These are phyloP conservation scores for Metarhizium humberi DNA, from an alignment of 2,329 filamentous ascomycete genomes.

Conservation along the genomic window DNA sequence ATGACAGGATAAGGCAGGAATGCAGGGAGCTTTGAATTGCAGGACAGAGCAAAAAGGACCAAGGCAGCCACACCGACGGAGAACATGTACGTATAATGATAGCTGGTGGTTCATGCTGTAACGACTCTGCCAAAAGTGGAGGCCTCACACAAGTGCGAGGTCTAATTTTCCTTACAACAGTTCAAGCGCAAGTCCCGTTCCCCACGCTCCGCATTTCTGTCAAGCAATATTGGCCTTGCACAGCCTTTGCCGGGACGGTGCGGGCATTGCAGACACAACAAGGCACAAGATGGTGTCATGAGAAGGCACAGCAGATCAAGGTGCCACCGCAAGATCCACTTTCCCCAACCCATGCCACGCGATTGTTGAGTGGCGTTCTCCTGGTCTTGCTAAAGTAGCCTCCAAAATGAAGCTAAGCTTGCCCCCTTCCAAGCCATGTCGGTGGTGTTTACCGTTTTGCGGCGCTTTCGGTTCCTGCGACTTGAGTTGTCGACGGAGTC, in stretches of 20 bases:
- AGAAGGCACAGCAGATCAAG: not conserved
- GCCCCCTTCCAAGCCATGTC: not conserved
- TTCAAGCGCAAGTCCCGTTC: too few species aligned
- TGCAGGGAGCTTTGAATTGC: too few species aligned
- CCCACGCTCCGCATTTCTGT: too few species aligned
- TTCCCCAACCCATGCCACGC: constrained; percentile 1
- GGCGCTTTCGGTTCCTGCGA: not conserved
- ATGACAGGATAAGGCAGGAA: not conserved
- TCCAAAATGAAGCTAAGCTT: not conserved
- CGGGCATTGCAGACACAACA: not conserved
- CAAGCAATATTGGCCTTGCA: too few species aligned
- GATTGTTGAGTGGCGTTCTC: not conserved
- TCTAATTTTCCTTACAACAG: too few species aligned
- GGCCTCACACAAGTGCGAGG: too few species aligned
- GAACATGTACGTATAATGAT: too few species aligned
- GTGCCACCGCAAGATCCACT: not conserved
- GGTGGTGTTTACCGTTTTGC: not conserved
- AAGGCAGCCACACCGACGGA: too few species aligned
- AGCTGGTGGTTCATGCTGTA: too few species aligned
- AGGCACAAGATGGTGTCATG: not conserved
- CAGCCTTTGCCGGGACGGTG: too few species aligned
- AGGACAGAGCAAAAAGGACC: too few species aligned
- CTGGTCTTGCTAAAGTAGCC: not conserved
- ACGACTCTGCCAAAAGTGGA: too few species aligned
- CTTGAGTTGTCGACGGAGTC: not conserved